Percentiles rank a stretch among this genome's conserved stretches.
Evolutionary conservation across 305 asterid genomes (phyloP).

Genomic region (Fraxinus paxiana): DNA sequence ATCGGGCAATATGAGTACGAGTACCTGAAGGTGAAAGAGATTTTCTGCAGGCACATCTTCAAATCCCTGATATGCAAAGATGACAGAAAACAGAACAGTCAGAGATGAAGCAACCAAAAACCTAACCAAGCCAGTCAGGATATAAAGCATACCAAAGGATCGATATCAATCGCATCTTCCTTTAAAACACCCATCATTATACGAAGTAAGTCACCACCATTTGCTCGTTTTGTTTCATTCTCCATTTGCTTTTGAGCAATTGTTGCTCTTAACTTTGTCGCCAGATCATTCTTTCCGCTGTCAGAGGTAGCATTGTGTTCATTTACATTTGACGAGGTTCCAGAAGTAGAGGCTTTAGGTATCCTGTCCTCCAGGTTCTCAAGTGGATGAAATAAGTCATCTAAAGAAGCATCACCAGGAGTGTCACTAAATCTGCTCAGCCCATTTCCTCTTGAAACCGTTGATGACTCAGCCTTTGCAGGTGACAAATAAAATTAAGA

Average conservation of each 20-base stretch:
- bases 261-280: conserved; percentile 88
- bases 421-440: conserved; percentile 91
- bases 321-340: conserved; percentile 60
- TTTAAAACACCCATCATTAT: conserved; percentile 91
- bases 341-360: conserved; percentile 79
- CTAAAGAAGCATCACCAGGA: conserved; percentile 93
- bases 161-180: conserved; percentile 88
- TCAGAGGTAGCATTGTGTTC: conserved; percentile 48
- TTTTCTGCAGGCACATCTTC: conserved; percentile 95
- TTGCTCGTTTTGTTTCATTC: conserved; percentile 65
- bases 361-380: conserved; percentile 52
- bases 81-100: conserved; percentile 25
- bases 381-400: conserved; percentile 83
- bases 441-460: conserved; percentile 54
- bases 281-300: conserved; percentile 77
- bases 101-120: conserved; percentile 18
- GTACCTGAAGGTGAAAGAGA: conserved; percentile 92
- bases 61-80: conserved; percentile 59
- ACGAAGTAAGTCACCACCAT: conserved; percentile 82
- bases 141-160: conserved; percentile 56
- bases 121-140: conserved; percentile 19
- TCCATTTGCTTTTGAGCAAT: conserved; percentile 88
- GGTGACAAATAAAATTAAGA: conserved; percentile 21
- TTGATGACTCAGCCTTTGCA: conserved; percentile 58
- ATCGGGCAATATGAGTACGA: conserved; percentile 14